Percentiles rank a stretch among this genome's conserved stretches.
Evolutionary conservation across 768 basidiomycete species (phyloP).

Genomic region (Pleurotus tuber-regium): DNA sequence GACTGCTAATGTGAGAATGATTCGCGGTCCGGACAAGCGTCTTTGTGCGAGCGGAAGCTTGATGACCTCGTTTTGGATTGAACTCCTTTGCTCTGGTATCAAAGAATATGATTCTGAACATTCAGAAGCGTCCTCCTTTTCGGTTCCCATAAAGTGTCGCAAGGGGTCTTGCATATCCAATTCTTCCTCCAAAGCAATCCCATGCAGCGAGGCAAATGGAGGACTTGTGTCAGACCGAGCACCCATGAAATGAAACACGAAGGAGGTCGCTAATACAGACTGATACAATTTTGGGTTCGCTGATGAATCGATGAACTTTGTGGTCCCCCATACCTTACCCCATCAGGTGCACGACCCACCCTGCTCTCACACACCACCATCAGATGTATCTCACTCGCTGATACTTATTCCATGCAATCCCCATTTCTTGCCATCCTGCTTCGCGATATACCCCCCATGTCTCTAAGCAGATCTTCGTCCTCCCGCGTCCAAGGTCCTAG

Average conservation of each 20-base stretch:
- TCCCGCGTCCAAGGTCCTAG: conserved; percentile 3
- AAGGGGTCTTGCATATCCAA: conserved; percentile 59
- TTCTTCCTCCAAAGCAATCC: conserved; percentile 49
- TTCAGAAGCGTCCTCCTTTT: conserved; percentile 28
- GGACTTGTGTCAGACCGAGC: not conserved
- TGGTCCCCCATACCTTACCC: not conserved
- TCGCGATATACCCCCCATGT: conserved; percentile 6
- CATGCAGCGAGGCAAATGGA: conserved; percentile 13
- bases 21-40: conserved; percentile 18
- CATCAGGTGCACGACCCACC: conserved; percentile 2
- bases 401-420: not conserved
- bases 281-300: no score
- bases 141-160: conserved; percentile 50
- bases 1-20: conserved; percentile 54
- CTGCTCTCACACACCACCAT: conserved; percentile 8
- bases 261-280: no score
- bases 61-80: conserved; percentile 46
- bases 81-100: conserved; percentile 54
- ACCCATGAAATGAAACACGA: conserved; percentile 2
- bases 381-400: not conserved
- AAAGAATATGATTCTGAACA: conserved; percentile 27
- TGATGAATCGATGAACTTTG: not conserved
- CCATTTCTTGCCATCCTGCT: not conserved
- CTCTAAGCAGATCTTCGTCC: not conserved
- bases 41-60: conserved; percentile 36